phyloP scores from a whole-genome alignment of 1,139 yeast species.

The Eremothecium sinecaudum region DNA sequence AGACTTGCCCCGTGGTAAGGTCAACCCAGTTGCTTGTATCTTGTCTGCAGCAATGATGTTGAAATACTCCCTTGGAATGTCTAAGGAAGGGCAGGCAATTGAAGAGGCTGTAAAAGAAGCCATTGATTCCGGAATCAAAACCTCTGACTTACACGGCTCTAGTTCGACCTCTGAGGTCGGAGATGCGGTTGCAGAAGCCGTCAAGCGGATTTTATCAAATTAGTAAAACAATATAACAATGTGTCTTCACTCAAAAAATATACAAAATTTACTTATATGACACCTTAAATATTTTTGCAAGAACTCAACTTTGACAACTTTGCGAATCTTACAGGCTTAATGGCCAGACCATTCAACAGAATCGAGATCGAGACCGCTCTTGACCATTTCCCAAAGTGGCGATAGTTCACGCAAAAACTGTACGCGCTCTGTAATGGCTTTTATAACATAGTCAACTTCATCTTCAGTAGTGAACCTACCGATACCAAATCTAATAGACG shows the following conservation, averaged over 20 bases:
- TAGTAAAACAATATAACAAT: no score
- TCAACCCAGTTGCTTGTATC: constrained; percentile 90
- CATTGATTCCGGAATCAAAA: constrained; percentile 73
- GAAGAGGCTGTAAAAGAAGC: constrained; percentile 83
- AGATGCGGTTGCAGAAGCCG: constrained; percentile 75
- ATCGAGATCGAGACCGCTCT: constrained; percentile 91
- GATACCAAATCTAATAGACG: constrained; percentile 92
- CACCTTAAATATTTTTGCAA: no score
- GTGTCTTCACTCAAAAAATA: not conserved
- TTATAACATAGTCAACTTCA: constrained; percentile 85
- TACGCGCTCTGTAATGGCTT: constrained; percentile 83
- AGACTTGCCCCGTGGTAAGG: constrained; percentile 77
- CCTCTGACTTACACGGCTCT: constrained; percentile 82
- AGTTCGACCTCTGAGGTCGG: constrained; percentile 83
- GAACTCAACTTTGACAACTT: not conserved
- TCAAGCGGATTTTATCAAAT: constrained; percentile 34
- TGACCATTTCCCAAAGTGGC: constrained; percentile 99
- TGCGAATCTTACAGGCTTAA: constrained; percentile 30
- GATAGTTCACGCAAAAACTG: constrained; percentile 84
- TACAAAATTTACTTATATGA: constrained; percentile 3
- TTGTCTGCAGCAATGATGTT: constrained; percentile 96
- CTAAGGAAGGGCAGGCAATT: constrained; percentile 77
- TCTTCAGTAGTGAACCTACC: constrained; percentile 96
- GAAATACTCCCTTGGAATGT: constrained; percentile 72
- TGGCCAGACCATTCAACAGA: constrained; percentile 98